Percentiles rank a stretch among this genome's conserved stretches.
Evolutionary conservation across 2,329 filamentous ascomycete species (phyloP).

Genomic region (Teratosphaeria viscida): DNA sequence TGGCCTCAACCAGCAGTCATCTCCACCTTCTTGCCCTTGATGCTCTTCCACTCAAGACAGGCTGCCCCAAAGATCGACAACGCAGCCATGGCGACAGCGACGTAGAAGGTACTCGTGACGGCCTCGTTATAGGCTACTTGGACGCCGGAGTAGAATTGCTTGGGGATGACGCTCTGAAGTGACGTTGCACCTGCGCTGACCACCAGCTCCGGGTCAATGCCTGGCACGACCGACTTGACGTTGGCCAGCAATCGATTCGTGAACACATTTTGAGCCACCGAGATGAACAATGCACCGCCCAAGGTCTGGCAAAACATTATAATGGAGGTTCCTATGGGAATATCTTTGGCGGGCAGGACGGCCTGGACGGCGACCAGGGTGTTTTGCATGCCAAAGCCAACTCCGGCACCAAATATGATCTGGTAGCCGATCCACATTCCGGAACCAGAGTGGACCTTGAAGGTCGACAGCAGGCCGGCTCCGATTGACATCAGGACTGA

Average conservation of each 20-base stretch:
- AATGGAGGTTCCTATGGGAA: constrained; percentile 38
- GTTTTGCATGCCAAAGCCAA: constrained; percentile 41
- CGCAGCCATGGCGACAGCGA: constrained; percentile 45
- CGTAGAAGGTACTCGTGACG: constrained; percentile 49
- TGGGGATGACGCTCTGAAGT: constrained; percentile 44
- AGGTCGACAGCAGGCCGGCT: constrained; percentile 36
- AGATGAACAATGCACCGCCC: constrained; percentile 40
- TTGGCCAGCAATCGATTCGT: constrained; percentile 38
- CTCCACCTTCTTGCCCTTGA: constrained; percentile 44
- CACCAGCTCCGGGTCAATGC: constrained; percentile 33
- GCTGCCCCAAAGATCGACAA: constrained; percentile 45
- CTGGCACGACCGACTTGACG: constrained; percentile 27
- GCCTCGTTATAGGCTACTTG: constrained; percentile 54
- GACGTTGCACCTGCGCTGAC: constrained; percentile 46
- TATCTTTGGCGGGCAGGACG: constrained; percentile 31
- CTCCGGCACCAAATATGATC: constrained; percentile 29
- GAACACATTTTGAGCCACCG: constrained; percentile 41
- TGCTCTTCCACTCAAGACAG: constrained; percentile 54
- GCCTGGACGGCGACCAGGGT: constrained; percentile 37
- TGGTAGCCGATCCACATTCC: constrained; percentile 31
- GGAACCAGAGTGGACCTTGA: constrained; percentile 28
- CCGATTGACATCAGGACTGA: constrained; percentile 35
- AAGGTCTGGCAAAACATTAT: constrained; percentile 40
- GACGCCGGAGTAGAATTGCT: constrained; percentile 43
- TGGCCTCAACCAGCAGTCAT: constrained; percentile 19